Percentiles rank a stretch among this genome's conserved stretches.
phyloP scores from a whole-genome alignment of 495 filamentous ascomycete species.

The Neurospora sp. region DNA sequence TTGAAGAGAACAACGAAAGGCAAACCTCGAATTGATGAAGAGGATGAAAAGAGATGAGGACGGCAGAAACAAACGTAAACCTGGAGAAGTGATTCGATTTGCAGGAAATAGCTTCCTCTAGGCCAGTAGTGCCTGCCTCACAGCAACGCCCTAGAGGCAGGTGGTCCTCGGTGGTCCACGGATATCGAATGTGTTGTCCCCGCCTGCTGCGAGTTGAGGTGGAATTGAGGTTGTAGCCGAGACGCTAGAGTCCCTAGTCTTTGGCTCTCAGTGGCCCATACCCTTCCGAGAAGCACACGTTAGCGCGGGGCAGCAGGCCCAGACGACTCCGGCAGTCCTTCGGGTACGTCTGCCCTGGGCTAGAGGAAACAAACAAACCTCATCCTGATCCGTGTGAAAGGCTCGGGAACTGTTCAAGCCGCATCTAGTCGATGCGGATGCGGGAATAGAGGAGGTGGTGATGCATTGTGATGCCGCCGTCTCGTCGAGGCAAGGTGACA shows the following conservation, averaged over 20 bases:
- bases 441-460: not conserved
- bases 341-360: not conserved
- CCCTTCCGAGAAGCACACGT: not conserved
- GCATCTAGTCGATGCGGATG: not conserved
- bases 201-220: not conserved
- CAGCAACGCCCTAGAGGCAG: not conserved
- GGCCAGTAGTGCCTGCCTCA: not conserved
- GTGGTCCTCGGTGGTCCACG: not conserved
- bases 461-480: not conserved
- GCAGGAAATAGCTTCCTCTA: not conserved
- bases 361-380: not conserved
- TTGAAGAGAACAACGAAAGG: not conserved
- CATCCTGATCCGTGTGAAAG: not conserved
- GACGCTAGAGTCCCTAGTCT: not conserved
- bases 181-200: not conserved
- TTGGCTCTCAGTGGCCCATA: not conserved
- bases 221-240: not conserved
- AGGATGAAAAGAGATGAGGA: not conserved
- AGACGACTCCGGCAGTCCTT: not conserved
- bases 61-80: not conserved
- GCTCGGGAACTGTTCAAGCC: not conserved
- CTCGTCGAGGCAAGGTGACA: not conserved
- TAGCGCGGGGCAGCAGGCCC: not conserved
- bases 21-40: not conserved
- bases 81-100: not conserved